phyloP scores from a whole-genome alignment of 345 rosid species.

The Syzygium aromaticum region DNA sequence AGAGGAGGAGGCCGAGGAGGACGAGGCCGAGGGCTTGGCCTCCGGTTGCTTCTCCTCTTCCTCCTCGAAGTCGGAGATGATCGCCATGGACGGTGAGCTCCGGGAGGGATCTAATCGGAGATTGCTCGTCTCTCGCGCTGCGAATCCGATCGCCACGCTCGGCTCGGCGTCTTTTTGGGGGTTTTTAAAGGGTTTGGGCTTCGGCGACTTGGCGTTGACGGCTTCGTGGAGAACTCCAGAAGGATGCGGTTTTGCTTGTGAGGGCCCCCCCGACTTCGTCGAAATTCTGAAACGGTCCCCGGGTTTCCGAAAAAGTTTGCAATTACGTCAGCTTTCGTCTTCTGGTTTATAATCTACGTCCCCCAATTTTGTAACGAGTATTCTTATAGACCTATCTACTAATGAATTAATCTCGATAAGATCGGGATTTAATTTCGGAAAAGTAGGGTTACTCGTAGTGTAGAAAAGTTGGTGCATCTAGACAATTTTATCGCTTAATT shows the following conservation, averaged over 20 bases:
- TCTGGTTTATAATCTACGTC: not conserved
- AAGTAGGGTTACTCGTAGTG: not conserved
- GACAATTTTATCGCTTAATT: not conserved
- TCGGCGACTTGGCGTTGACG: not conserved
- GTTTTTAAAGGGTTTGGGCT: not conserved
- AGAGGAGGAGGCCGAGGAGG: constrained; percentile 7
- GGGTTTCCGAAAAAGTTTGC: not conserved
- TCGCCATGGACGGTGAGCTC: constrained; percentile 43
- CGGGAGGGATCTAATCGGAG: not conserved
- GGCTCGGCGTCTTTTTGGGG: not conserved
- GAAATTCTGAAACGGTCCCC: not conserved
- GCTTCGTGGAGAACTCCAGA: not conserved
- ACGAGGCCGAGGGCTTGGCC: constrained; percentile 10
- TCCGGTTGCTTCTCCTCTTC: constrained; percentile 21
- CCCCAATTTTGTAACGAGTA: not conserved
- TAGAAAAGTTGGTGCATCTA: not conserved
- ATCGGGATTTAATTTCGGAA: not conserved
- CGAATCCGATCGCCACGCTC: not conserved
- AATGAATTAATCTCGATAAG: not conserved
- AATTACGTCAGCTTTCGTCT: not conserved
- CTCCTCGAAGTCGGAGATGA: constrained; percentile 71
- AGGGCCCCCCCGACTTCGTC: not conserved
- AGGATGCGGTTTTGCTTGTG: not conserved
- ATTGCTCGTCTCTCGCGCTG: not conserved
- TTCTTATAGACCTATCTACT: rapidly evolving